Conservation (phyloP, 108 stramenopile genomes). For the Cyclotella sp. region DNA sequence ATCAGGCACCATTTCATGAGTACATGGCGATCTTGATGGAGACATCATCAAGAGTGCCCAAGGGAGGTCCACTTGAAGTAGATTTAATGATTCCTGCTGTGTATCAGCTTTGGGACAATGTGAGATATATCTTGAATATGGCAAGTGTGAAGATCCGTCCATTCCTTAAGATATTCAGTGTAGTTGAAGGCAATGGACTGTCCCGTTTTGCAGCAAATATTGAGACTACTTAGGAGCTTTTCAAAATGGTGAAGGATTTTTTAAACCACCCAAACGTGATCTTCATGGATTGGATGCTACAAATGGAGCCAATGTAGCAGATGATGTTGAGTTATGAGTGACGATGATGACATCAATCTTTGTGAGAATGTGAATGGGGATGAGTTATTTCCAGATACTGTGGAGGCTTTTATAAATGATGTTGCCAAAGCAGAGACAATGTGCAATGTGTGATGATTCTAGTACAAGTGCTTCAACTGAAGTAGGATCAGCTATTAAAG, state of each 20-base stretch:
- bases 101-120: not conserved
- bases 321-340: not conserved
- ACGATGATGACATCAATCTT: not conserved
- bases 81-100: not conserved
- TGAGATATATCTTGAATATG: not conserved
- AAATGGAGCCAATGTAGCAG: not conserved
- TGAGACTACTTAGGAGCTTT: not conserved
- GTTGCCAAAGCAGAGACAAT: too few species aligned
- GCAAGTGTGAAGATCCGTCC: not conserved
- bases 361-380: not conserved
- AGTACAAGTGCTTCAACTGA: too few species aligned
- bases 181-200: not conserved
- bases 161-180: not conserved
- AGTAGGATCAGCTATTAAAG: too few species aligned
- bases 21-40: not conserved
- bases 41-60: not conserved
- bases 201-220: not conserved
- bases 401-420: too few species aligned
- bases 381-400: not conserved
- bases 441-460: too few species aligned
- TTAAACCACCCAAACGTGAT: not conserved
- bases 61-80: not conserved
- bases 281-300: not conserved
- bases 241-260: not conserved
- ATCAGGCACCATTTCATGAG: not conserved